Conservation (phyloP, 2,329 filamentous ascomycete genomes). For the Penicillium griseofulvum region DNA sequence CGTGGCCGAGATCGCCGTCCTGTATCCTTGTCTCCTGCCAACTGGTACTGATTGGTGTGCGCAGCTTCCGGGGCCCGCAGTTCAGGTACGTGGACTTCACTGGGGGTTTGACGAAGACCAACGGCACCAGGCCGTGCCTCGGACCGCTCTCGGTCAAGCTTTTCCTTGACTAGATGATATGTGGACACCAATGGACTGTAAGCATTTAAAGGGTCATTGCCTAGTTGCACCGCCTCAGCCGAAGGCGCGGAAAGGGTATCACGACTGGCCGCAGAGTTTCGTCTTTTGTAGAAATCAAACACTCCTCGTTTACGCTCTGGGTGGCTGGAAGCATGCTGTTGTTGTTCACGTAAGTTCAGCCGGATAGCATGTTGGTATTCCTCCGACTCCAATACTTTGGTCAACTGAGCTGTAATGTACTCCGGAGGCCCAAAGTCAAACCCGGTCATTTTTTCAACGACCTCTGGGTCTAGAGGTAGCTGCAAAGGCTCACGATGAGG, state of each 20-base stretch:
- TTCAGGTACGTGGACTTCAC: slow-evolving; percentile 67
- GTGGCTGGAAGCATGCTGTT: slow-evolving; percentile 59
- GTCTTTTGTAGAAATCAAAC: slow-evolving; percentile 95
- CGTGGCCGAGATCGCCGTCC: slow-evolving; percentile 79
- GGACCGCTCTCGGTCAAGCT: slow-evolving; percentile 72
- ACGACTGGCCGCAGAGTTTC: slow-evolving; percentile 77
- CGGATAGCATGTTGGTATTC: slow-evolving; percentile 88
- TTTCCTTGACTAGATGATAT: slow-evolving; percentile 95
- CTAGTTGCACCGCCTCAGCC: slow-evolving; percentile 76
- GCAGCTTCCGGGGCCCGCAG: slow-evolving; percentile 79
- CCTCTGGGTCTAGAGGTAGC: slow-evolving; percentile 75
- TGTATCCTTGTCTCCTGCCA: slow-evolving; percentile 83
- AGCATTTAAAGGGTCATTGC: slow-evolving; percentile 85
- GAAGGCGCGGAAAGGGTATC: slow-evolving; percentile 85
- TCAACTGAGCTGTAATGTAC: slow-evolving; percentile 76
- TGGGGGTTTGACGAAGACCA: slow-evolving; percentile 56
- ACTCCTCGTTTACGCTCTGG: slow-evolving; percentile 83
- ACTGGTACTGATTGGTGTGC: slow-evolving; percentile 88
- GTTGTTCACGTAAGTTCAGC: slow-evolving; percentile 66
- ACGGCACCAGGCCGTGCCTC: slow-evolving; percentile 60
- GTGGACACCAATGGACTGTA: slow-evolving; percentile 90
- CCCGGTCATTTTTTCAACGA: slow-evolving; percentile 91
- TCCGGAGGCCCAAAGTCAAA: slow-evolving; percentile 94
- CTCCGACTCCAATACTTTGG: slow-evolving; percentile 83
- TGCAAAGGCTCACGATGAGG: slow-evolving; percentile 80